Evolutionary conservation across 345 rosid species (phyloP).

Genomic region (Hevea brasiliensis): DNA sequence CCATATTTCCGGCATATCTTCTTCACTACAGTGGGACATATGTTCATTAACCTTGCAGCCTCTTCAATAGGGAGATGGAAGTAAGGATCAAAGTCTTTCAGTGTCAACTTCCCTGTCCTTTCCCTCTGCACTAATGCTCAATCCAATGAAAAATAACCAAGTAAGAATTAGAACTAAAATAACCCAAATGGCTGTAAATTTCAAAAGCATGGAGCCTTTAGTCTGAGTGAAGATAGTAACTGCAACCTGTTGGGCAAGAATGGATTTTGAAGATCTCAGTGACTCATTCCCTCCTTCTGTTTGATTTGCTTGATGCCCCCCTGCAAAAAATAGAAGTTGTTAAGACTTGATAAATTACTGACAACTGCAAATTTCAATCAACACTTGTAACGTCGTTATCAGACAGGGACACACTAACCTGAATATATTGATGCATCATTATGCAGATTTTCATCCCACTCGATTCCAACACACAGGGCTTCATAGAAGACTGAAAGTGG

Average conservation of each 20-base stretch:
- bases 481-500: conserved; percentile 50
- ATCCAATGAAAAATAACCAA: not conserved
- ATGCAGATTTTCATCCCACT: conserved; percentile 14
- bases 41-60: conserved; percentile 44
- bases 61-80: conserved; percentile 55
- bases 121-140: conserved; percentile 51
- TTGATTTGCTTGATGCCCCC: conserved; percentile 7
- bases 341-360: too few species aligned
- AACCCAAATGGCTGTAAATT: not conserved
- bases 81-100: conserved; percentile 35
- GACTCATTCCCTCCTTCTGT: conserved; percentile 16
- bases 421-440: conserved; percentile 17
- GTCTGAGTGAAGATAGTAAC: not conserved
- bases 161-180: not conserved
- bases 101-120: conserved; percentile 42
- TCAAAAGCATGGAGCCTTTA: not conserved
- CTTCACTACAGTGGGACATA: conserved; percentile 64
- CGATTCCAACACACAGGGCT: conserved; percentile 40
- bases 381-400: not conserved
- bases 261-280: conserved; percentile 10
- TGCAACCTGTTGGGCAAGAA: conserved; percentile 44
- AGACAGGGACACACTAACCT: conserved; percentile 21
- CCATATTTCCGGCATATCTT: conserved; percentile 46
- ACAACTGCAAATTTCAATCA: not conserved
- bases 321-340: conserved; percentile 15